Base-by-base conservation (phyloP, 306 rosid species). In the Castanea mollissima region DNA sequence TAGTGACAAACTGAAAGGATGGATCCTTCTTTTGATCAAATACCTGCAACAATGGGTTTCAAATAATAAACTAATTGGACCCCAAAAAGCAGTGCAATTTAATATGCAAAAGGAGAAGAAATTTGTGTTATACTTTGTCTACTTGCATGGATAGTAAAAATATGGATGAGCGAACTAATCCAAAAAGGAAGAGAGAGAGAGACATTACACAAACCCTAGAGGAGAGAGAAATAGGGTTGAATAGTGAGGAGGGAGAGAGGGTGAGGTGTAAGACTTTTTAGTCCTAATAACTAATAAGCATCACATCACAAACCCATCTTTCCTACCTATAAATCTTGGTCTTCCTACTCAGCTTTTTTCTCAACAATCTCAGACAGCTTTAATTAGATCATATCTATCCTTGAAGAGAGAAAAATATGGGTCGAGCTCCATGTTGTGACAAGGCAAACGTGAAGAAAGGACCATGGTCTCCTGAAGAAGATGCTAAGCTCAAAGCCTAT, bases 391-490 rank as follows among this genome's bases (percentile, higher is more conserved):
- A 31, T 62, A 32, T 62, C 57, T 65, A 69, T 80, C 20, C 79
- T 62, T 75, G 77, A 63, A 51, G 74, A 63, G 51, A 41, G 31
- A 38, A 5, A 57, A 44, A 83, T 83, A 91, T 96, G 99, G 99
- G 99, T 76, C 82, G 99, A 85, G 99, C 99, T 80, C 99, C 99
- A 5, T 96, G 99, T 46, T 96, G 99, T 74, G 99, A 96, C 86
- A 96, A 96, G 82, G 92, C 93, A 44, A 96, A 88, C 78, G 99
- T 96, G 62, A 96, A 96, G 98, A 96, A 81, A 83, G 99, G 99
- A 77, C 99, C 99, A 21, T 96, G 99, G 99, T 87, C 99, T 49
- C 93, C 97, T 4, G 99, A 96, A 85, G 99, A 96, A 59, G 99
- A 96, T 82, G 89, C 93, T 34, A 85, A 78, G 31, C 99, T 96